Evolutionary conservation across 2,329 filamentous ascomycete species (phyloP).

Genomic region (Gnomoniopsis smithogilvyi): DNA sequence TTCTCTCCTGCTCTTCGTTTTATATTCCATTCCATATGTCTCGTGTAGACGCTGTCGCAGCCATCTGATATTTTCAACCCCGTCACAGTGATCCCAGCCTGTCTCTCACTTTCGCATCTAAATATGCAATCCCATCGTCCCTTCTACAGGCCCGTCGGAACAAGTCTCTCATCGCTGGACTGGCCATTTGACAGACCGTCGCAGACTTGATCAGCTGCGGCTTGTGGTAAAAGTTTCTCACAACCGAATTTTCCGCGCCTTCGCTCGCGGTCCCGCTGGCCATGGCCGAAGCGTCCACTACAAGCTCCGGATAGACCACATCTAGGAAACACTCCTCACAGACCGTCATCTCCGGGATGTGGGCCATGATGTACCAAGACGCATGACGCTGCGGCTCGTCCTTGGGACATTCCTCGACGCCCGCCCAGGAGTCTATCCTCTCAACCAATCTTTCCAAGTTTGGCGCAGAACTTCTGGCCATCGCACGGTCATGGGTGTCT

Average conservation of each 20-base stretch:
- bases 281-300: constrained; percentile 41
- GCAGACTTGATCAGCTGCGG: constrained; percentile 49
- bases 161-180: constrained; percentile 70
- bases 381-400: constrained; percentile 60
- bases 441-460: constrained; percentile 62
- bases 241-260: constrained; percentile 37
- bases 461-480: constrained; percentile 41
- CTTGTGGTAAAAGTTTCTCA: constrained; percentile 62
- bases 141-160: constrained; percentile 65
- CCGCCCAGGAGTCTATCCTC: constrained; percentile 57
- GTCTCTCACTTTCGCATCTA: constrained; percentile 56
- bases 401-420: constrained; percentile 60
- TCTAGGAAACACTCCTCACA: constrained; percentile 86
- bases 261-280: not conserved
- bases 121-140: constrained; percentile 59
- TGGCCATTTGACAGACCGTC: constrained; percentile 76
- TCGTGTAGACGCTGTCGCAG: not conserved
- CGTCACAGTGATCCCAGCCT: constrained; percentile 40
- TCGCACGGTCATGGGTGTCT: constrained; percentile 49
- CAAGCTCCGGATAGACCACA: constrained; percentile 67
- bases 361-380: constrained; percentile 75
- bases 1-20: not conserved
- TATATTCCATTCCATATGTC: no score
- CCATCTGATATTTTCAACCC: not conserved
- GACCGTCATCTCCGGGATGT: constrained; percentile 74